Conservation (phyloP, 2,329 filamentous ascomycete species). For the Geosmithia morbida region DNA sequence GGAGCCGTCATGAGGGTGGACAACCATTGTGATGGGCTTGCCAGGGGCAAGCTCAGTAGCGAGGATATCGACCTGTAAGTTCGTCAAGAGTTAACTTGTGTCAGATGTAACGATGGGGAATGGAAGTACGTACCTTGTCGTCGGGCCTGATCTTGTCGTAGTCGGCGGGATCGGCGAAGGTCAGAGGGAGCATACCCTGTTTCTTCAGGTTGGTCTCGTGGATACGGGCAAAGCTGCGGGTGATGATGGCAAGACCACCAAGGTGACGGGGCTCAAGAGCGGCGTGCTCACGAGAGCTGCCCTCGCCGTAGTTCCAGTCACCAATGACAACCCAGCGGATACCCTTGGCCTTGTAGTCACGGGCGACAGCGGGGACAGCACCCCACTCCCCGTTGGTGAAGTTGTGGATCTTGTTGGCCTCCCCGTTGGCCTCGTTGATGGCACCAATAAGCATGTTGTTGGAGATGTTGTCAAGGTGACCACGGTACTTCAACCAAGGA, state of each 20-base stretch:
- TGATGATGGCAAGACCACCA: conserved; percentile 93
- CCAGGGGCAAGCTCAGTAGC: conserved; percentile 83
- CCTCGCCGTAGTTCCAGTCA: conserved; percentile 99
- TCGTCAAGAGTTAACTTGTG: conserved; percentile 7
- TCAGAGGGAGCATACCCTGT: conserved; percentile 99
- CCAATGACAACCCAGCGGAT: conserved; percentile 95
- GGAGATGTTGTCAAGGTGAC: conserved; percentile 97
- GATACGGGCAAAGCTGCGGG: conserved; percentile 92
- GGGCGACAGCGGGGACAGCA: conserved; percentile 82
- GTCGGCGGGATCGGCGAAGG: conserved; percentile 85
- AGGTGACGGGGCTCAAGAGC: conserved; percentile 96
- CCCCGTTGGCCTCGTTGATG: conserved; percentile 87
- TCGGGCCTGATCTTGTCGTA: conserved; percentile 94
- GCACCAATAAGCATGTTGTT: conserved; percentile 99
- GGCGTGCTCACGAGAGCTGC: conserved; percentile 93
- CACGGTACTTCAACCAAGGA: conserved; percentile 97
- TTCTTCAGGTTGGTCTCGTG: conserved; percentile 99
- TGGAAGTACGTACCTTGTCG: conserved; percentile 47
- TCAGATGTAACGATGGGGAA: not conserved
- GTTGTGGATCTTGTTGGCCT: conserved; percentile 98
- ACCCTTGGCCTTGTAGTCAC: conserved; percentile 96
- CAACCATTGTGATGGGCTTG: conserved; percentile 80
- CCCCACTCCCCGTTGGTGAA: conserved; percentile 68
- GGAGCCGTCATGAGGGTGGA: conserved; percentile 75
- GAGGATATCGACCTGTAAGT: conserved; percentile 57